Base-by-base conservation (phyloP, 768 basidiomycete species). In the Boletus tylopilopsis region DNA sequence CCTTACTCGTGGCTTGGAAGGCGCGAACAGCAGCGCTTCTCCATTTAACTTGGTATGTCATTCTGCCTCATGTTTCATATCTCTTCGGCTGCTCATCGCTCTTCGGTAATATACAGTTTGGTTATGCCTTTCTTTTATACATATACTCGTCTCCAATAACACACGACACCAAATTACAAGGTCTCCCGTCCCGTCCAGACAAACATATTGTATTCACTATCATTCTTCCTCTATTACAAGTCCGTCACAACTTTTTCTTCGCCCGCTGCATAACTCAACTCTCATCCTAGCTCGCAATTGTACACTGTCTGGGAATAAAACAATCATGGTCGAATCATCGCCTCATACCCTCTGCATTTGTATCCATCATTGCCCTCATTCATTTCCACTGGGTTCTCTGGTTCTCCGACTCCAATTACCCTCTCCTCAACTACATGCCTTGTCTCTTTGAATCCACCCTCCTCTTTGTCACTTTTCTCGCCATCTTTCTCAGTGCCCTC, bases 61-160 rank as follows among this genome's bases (percentile, higher is more conserved):
- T 44, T 6, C n/a, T 29, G 37, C 52, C 42, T 18, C 54, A 23
- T 51, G 48, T 35, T 15, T 35, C 22, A 42, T 29, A 12, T 45
- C 32, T 5, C 32, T 23, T 48, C 32, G 35, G 32, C 27, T 33
- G 13, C 19, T 35, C 18, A n/a, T 47, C 47, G 4, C n/a, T n/a
- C n/a, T n/a, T n/a, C n/a, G n/a, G n/a, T 33, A 8, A 19, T 23
- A 22, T 13, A n/a, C 55, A 88, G 87, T 80, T 89, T 53, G 85
- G 84, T 19, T 90, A 89, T 56, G 81, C 86, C 1, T 88, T 89
- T 64, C 73, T 88, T 27, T 67, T 90, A 18, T 83, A 90, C 54
- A 76, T 87, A 8, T 89, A 88, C 68, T 79, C 85, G 0, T 81
- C 82, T 2, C 83, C 85, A 0, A 59, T 81, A 34, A 77, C 83